Evolutionary conservation across 192 early-diverging fungal genomes (phyloP), one percentile per base, ranked within the genome.

Genomic region (Coemansia sp.): DNA sequence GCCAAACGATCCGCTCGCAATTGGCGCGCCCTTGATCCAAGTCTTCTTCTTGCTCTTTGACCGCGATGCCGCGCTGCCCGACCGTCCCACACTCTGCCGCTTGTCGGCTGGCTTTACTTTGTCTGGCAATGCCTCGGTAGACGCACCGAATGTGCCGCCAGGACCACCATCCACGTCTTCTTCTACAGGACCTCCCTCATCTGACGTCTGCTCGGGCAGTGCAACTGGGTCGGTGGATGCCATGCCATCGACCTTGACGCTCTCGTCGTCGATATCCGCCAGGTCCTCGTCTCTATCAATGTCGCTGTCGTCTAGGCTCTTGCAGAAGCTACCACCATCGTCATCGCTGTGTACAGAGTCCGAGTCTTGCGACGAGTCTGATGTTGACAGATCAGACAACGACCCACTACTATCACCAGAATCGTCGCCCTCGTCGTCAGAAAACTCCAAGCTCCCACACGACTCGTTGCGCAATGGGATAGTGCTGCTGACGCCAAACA

Each of bases 1-100:
- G 20, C 94, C 96, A 86, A 98, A 99, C 13, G 94, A 93, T n/a
- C 97, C 97, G 69, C 92, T 87, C 2, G 95, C 97, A 77, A 99
- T 99, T 17, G 93, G 85, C 31, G 87, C 84, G 17, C 97, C 97
- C 70, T 91, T 89, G 63, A 92, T 91, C 93, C 95, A 98, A 51
- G 87, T 71, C 67, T 75, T 74, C 50, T 82, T 83, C 67, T 78
- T 83, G 64, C 17, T 41, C 31, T 56, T 56, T 20, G 66, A 61
- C 17, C 77, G 71, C 64, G 72, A 71, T n/a, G 44, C 59, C 5
- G 64, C 55, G 64, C 67, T 72, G 2, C 40, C 42, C 13, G 76
- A 67, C 36, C 70, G 56, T 9, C 67, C 63, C 40, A 73, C 67
- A 42, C 76, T 78, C 4, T 55, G 32, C 27, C 76, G 63, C 67